phyloP scores from a whole-genome alignment of 306 rosid species.

The Pachyrhizus erosus region DNA sequence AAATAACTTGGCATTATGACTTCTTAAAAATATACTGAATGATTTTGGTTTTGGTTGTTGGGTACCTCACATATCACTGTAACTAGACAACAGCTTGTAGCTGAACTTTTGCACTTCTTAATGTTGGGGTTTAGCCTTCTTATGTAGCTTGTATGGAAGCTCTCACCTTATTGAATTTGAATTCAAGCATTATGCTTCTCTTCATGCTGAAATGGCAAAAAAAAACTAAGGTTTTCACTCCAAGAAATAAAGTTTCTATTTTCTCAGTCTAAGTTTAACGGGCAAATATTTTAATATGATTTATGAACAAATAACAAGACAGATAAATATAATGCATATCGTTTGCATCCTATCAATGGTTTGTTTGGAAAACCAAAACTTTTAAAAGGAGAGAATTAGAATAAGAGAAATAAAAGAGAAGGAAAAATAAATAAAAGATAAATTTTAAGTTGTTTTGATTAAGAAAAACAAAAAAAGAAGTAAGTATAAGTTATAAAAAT shows the following conservation, averaged over 20 bases:
- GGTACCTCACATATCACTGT: neutral
- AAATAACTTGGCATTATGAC: neutral
- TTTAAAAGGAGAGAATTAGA: too few relatives aligned
- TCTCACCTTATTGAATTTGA: neutral
- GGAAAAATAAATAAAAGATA: too few relatives aligned
- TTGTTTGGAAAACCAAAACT: too few relatives aligned
- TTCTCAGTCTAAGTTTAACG: neutral
- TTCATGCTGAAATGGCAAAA: neutral
- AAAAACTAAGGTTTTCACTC: neutral
- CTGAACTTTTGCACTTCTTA: neutral
- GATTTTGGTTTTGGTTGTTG: neutral
- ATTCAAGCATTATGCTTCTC: neutral
- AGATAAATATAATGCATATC: too few relatives aligned
- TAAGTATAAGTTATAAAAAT: too few relatives aligned
- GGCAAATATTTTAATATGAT: too few relatives aligned
- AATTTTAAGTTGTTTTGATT: too few relatives aligned
- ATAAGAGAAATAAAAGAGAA: too few relatives aligned
- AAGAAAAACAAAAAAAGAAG: too few relatives aligned
- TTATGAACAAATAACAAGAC: too few relatives aligned
- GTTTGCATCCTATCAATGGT: too few relatives aligned
- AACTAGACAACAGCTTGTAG: neutral
- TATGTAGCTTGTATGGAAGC: neutral
- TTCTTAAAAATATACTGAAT: too few relatives aligned
- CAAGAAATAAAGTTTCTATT: neutral
- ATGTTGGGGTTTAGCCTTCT: neutral